Conservation (phyloP, 208 protist genomes). For the Acanthamoeba culbertsoni region DNA sequence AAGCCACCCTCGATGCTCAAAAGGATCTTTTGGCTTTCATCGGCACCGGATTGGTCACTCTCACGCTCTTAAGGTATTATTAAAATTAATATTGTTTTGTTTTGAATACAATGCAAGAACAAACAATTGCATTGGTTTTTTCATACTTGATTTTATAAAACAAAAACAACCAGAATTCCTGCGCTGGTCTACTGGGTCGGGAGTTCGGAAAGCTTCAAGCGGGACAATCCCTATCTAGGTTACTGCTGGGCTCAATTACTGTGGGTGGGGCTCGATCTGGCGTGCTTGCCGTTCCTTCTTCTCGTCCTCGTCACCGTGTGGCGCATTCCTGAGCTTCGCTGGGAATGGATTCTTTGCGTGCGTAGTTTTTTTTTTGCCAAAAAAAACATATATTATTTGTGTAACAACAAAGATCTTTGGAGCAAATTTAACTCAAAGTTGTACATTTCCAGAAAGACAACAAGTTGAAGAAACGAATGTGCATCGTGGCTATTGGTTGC, state of each 20-base stretch:
- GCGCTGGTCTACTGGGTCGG: not conserved
- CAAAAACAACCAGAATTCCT: not conserved
- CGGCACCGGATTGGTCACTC: not conserved
- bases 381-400: not conserved
- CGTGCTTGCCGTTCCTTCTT: not conserved
- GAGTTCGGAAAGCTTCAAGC: not conserved
- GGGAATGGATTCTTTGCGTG: not conserved
- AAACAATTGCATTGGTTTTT: not conserved
- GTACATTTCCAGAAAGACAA: not conserved
- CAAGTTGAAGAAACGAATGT: not conserved
- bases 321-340: not conserved
- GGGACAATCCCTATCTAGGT: not conserved
- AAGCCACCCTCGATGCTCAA: not conserved
- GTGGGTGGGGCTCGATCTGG: not conserved
- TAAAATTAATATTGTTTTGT: not conserved
- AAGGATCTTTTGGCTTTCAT: not conserved
- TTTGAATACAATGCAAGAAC: too few relatives aligned
- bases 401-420: too few relatives aligned
- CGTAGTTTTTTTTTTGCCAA: not conserved
- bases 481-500: not conserved
- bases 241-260: not conserved
- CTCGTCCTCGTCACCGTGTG: not conserved
- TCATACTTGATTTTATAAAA: not conserved
- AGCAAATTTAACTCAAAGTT: not conserved
- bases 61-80: not conserved